phyloP scores from a whole-genome alignment of 2,329 filamentous ascomycete genomes.

The Exophiala sp. region DNA sequence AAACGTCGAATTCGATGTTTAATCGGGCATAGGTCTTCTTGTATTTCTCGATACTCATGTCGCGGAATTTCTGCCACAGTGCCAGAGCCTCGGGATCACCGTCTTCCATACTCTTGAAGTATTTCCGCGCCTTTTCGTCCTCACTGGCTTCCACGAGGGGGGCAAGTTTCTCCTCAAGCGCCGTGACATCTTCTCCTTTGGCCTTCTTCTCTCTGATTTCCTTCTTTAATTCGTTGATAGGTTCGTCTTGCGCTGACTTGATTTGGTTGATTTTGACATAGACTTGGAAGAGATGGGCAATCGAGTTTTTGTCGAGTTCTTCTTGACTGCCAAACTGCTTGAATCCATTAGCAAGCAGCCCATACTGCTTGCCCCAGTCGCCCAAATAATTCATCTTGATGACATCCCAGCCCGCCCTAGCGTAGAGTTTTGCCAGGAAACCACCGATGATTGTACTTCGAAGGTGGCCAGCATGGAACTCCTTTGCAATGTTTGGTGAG shows the following conservation, averaged over 20 bases:
- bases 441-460: constrained; percentile 63
- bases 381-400: constrained; percentile 61
- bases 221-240: constrained; percentile 51
- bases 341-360: constrained; percentile 55
- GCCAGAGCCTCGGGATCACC: constrained; percentile 54
- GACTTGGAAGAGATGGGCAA: constrained; percentile 60
- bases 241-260: constrained; percentile 51
- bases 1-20: constrained; percentile 61
- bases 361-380: constrained; percentile 65
- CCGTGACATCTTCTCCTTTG: constrained; percentile 45
- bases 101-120: constrained; percentile 64
- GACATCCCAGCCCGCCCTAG: constrained; percentile 57
- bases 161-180: constrained; percentile 42
- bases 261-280: constrained; percentile 60
- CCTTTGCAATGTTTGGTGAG: constrained; percentile 62
- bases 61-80: constrained; percentile 59
- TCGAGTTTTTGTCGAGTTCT: constrained; percentile 54
- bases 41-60: constrained; percentile 59
- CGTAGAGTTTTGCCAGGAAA: constrained; percentile 58
- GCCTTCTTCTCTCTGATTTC: constrained; percentile 45
- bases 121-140: constrained; percentile 47
- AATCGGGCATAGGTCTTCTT: constrained; percentile 58
- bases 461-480: constrained; percentile 60
- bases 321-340: constrained; percentile 57
- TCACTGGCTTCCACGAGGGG: constrained; percentile 48